Base-by-base conservation (phyloP, 2,329 filamentous ascomycete genomes). In the Pseudogymnoascus destructans region DNA sequence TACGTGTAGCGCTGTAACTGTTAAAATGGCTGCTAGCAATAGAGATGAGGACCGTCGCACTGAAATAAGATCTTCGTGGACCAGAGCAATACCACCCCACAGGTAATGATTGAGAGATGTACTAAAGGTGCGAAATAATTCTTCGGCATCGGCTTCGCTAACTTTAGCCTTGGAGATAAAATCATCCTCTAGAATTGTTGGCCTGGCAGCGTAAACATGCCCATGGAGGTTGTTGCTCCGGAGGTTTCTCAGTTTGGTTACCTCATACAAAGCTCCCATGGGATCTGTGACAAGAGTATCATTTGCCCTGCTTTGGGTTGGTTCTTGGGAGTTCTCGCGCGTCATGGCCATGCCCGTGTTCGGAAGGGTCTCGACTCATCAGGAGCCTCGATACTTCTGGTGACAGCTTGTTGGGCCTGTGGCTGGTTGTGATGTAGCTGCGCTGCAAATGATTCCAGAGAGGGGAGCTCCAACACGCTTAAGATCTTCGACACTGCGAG, bases 1-100 rank as follows among this genome's bases (percentile, higher is more conserved):
- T 36, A 81, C 77, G 64, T 84, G 81, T 2, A 84, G 71, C 0
- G 80, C 79, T 1, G 80, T 76, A 5, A 84, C 80, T 0, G 79
- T 78, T 49, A 81, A 72, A 38, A 84, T 78, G 2, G 79, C 77
- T 3, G 78, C 76, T 0, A 78, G 77, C 9, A 84, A 71, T 10
- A 82, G 69, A 1, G 77, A 75, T 0, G 80, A 84, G 9, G 78
- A 76, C 54, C 76, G 73, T 36, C 80, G 75, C 9, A 82, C 74
- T 1, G 76, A 76, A 3, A 71, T 71, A 38, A 80, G 66, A 57
- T 74, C 73, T 10, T 70, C 69, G 62, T 80, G 76, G 17, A 76
- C 73, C 8, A 79, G 68, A 36, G 77, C 74, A 36, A 79, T 74
- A 2, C 75, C 75, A 57, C 74, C 76, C 74, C 75, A 79, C 7